A percentile compares a stretch with the other conserved stretches of the same genome.
Conservation (phyloP, 1,284 basidiomycete genomes). For the Moniliophthora roreri region DNA sequence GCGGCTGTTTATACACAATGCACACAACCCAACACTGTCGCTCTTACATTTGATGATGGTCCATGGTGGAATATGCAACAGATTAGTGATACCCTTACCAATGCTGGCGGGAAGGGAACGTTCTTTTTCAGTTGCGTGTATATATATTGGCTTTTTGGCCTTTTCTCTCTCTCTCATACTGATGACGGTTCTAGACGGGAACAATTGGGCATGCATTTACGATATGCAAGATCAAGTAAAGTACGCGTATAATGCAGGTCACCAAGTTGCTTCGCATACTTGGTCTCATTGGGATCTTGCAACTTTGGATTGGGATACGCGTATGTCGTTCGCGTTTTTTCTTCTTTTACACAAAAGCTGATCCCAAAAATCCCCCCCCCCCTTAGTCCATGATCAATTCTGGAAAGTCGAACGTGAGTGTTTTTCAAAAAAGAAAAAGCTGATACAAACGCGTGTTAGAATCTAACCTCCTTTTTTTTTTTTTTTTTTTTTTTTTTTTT, state of each 20-base stretch:
- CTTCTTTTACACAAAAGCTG: too few species aligned
- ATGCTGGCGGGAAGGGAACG: not conserved
- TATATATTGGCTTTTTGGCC: not conserved
- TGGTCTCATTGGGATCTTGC: not conserved
- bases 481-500: too few species aligned
- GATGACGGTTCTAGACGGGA: not conserved
- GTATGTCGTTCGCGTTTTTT: not conserved
- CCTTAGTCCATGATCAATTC: not conserved
- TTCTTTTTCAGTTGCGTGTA: slow-evolving; percentile 8
- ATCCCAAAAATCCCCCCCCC: too few species aligned
- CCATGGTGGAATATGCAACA: not conserved
- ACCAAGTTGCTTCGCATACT: slow-evolving; percentile 3
- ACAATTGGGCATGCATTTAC: slow-evolving; percentile 7
- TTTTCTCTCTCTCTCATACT: not conserved
- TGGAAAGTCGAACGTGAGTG: not conserved
- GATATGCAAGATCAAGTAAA: not conserved
- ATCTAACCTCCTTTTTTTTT: too few species aligned
- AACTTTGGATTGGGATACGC: not conserved
- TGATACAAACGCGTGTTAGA: too few species aligned
- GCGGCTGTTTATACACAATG: not conserved
- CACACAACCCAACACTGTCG: slow-evolving; percentile 1
- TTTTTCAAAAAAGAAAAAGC: too few species aligned
- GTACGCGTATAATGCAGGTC: not conserved
- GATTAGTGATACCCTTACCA: not conserved
- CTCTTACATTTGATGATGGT: not conserved